Conservation (phyloP, 257 asterid species). For the Nicotiana undulata region DNA sequence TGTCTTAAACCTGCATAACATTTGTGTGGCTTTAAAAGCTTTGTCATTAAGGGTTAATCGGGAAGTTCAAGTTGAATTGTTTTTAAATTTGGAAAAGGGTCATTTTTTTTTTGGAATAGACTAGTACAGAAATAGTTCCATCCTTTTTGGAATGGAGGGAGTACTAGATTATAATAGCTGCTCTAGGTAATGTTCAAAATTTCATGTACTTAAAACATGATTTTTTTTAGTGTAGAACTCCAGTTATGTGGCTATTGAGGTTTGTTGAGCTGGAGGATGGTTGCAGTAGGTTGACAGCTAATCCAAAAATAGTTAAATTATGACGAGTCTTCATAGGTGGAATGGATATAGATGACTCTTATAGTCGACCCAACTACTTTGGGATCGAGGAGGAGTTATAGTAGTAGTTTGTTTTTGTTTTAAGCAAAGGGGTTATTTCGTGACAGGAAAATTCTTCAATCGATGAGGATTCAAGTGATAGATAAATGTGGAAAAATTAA, state of each 20-base stretch:
- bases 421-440: neutral
- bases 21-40: too few species aligned
- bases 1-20: too few species aligned
- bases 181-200: neutral
- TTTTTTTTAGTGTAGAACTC: neutral
- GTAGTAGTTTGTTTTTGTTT: neutral
- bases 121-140: too few species aligned
- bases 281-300: neutral
- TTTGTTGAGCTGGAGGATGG: neutral
- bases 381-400: neutral
- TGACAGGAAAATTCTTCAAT: neutral
- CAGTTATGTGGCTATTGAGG: neutral
- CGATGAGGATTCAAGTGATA: neutral
- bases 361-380: neutral
- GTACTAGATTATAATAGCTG: neutral
- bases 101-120: too few species aligned
- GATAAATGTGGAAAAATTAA: neutral
- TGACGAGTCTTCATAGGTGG: neutral
- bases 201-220: neutral
- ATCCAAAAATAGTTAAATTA: neutral
- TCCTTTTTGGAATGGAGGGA: too few species aligned
- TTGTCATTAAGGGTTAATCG: too few species aligned
- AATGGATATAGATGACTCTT: neutral
- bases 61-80: too few species aligned
- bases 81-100: too few species aligned